A percentile compares a stretch with the other conserved stretches of the same genome.
Evolutionary conservation across 169 alveolate species (phyloP).

Genomic region (Besnoitia besnoiti): DNA sequence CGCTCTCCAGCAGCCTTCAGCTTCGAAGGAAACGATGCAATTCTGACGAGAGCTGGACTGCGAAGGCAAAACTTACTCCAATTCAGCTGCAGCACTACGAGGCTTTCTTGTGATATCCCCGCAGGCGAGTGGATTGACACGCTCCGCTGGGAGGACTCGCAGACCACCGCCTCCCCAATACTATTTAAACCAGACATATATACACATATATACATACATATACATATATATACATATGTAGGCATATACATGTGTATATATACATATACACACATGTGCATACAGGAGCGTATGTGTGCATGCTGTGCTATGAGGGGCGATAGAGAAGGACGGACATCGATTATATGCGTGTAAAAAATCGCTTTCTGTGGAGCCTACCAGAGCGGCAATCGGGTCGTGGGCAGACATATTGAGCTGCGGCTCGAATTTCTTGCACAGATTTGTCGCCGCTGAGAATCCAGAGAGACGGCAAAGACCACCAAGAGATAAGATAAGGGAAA

Average conservation of each 20-base stretch:
- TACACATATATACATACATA: not conserved
- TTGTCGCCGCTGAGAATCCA: constrained; percentile 38
- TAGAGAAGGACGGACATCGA: no score
- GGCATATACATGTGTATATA: not conserved
- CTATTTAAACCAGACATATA: not conserved
- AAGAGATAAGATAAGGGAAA: not conserved
- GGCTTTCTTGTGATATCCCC: no score
- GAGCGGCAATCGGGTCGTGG: constrained; percentile 78
- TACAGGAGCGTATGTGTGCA: not conserved
- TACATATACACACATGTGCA: not conserved
- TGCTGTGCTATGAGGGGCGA: not conserved
- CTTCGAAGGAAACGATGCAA: no score
- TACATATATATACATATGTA: not conserved
- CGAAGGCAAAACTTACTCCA: no score
- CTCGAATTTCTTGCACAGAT: constrained; percentile 56
- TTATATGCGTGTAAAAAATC: no score
- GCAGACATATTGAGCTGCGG: constrained; percentile 74
- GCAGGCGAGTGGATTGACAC: no score
- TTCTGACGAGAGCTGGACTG: no score
- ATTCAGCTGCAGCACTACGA: no score
- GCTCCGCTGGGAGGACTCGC: no score
- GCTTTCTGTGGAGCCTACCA: no score
- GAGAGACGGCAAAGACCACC: not conserved
- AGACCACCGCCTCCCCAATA: no score
- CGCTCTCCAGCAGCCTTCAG: no score